Evolutionary conservation across 164 flowering plant genomes (phyloP).

Genomic region (Hamamelis virginiana): DNA sequence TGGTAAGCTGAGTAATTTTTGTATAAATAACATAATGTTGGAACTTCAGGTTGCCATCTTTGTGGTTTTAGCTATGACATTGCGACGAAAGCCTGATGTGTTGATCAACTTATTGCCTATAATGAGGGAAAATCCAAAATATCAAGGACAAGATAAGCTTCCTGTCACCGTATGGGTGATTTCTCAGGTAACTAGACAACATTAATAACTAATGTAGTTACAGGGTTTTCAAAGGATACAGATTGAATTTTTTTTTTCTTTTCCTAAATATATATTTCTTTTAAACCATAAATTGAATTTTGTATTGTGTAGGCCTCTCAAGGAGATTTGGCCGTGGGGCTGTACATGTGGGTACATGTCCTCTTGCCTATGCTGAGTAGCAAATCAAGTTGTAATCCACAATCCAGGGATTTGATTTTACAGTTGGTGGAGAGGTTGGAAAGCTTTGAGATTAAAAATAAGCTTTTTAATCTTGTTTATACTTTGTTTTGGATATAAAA

Average conservation of each 20-base stretch:
- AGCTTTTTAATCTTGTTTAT: neutral
- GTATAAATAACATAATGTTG: conserved; percentile 2
- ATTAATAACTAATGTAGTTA: no score
- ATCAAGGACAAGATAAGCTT: conserved; percentile 84
- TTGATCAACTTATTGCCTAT: conserved; percentile 44
- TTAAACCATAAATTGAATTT: neutral
- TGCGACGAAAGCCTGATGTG: conserved; percentile 74
- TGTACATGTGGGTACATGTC: conserved; percentile 64
- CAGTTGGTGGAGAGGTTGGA: conserved; percentile 84
- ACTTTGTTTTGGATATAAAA: neutral
- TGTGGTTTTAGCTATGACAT: conserved; percentile 66
- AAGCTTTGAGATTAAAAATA: neutral
- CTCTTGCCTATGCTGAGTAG: conserved; percentile 68
- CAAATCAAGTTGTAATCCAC: conserved; percentile 72
- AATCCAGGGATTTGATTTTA: conserved; percentile 80
- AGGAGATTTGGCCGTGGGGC: conserved; percentile 76
- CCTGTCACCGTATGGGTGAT: conserved; percentile 66
- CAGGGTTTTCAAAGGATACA: no score
- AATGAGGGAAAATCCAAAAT: conserved; percentile 55
- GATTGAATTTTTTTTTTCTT: no score
- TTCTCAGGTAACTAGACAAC: conserved; percentile 52
- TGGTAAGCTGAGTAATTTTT: neutral
- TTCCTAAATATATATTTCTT: neutral
- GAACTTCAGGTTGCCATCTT: conserved; percentile 74
- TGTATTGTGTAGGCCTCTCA: conserved; percentile 60